These are phyloP conservation scores for Lactifluus piperatus DNA, from an alignment of 768 basidiomycete species.

Conservation along the genomic window DNA sequence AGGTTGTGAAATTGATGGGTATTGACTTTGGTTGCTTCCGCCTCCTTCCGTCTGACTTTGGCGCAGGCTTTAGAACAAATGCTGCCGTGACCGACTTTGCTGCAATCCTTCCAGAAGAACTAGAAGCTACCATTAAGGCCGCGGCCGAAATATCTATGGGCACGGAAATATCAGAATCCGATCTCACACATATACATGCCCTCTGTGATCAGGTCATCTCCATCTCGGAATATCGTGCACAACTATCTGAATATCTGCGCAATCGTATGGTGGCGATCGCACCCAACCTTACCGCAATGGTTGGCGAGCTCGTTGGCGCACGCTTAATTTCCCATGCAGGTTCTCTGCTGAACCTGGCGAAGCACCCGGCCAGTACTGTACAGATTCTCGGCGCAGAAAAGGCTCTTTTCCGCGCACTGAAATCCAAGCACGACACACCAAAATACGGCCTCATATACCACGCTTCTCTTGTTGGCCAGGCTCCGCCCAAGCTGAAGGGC, in stretches of 20 bases:
- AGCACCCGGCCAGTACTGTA: conserved; percentile 72
- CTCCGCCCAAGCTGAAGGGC: conserved; percentile 95
- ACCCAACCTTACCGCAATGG: conserved; percentile 85
- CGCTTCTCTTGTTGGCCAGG: conserved; percentile 94
- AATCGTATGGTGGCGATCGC: conserved; percentile 99
- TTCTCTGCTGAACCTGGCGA: conserved; percentile 58
- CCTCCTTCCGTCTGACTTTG: not conserved
- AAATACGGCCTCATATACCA: conserved; percentile 99
- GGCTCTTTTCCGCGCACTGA: conserved; percentile 66
- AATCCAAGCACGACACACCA: conserved; percentile 90
- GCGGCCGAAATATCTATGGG: conserved; percentile 99
- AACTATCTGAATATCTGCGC: conserved; percentile 91
- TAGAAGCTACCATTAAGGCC: conserved; percentile 89
- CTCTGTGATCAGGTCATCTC: conserved; percentile 98
- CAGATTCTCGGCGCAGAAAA: conserved; percentile 75
- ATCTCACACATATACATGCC: conserved; percentile 94
- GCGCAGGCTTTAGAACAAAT: conserved; percentile 86
- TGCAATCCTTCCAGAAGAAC: conserved; percentile 89
- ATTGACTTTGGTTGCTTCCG: conserved; percentile 20
- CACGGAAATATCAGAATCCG: conserved; percentile 95
- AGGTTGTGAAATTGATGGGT: conserved; percentile 89
- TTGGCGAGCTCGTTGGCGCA: conserved; percentile 71
- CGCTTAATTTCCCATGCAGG: conserved; percentile 69
- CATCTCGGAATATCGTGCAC: conserved; percentile 88
- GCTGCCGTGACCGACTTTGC: conserved; percentile 81